A percentile compares a stretch with the other conserved stretches of the same genome.
Conservation (phyloP, 495 filamentous ascomycete species). For the Astrothelium macrocarpum region DNA sequence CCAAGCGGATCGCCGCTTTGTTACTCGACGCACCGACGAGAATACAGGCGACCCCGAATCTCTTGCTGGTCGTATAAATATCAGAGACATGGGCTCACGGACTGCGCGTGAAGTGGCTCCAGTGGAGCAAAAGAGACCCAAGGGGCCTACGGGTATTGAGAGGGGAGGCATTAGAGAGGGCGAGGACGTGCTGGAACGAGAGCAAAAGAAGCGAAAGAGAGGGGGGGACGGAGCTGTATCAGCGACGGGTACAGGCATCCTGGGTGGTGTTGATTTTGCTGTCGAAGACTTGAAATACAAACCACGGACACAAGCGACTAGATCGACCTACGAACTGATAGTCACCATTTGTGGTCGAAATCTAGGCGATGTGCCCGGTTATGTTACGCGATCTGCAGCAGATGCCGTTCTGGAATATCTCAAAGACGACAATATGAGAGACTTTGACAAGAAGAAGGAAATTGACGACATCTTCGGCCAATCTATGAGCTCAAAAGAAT, state of each 20-base stretch:
- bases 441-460: constrained; percentile 97
- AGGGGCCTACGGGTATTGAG: constrained; percentile 57
- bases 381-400: constrained; percentile 82
- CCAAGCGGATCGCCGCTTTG: constrained; percentile 95
- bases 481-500: constrained; percentile 77
- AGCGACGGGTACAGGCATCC: constrained; percentile 65
- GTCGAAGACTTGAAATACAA: constrained; percentile 82
- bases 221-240: constrained; percentile 53
- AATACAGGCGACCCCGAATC: constrained; percentile 96
- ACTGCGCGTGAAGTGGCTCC: constrained; percentile 70
- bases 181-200: constrained; percentile 73
- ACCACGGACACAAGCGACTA: constrained; percentile 82
- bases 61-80: constrained; percentile 83
- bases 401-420: constrained; percentile 85
- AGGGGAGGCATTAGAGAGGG: constrained; percentile 75
- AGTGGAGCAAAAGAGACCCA: constrained; percentile 62
- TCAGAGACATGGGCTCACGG: constrained; percentile 86
- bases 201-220: constrained; percentile 79
- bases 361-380: constrained; percentile 82
- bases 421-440: constrained; percentile 92
- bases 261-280: constrained; percentile 74
- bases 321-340: constrained; percentile 93
- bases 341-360: constrained; percentile 78
- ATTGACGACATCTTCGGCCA: constrained; percentile 84
- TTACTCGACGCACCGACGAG: constrained; percentile 85